Percentiles rank a stretch among this genome's conserved stretches.
phyloP scores from a whole-genome alignment of 2,329 filamentous ascomycete genomes.

The Boeremia lycopersici region DNA sequence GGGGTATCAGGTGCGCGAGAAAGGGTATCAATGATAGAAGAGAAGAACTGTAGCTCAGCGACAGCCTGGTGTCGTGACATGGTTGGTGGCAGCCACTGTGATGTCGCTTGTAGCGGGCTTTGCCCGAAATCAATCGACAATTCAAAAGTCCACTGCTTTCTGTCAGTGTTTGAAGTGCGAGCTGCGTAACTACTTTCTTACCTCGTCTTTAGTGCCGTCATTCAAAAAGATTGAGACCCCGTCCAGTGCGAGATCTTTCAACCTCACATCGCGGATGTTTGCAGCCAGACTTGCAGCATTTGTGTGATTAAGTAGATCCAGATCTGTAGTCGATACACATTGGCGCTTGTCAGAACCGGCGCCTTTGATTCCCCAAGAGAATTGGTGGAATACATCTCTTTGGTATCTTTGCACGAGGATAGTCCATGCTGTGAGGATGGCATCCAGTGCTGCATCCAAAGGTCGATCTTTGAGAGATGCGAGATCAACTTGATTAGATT shows the following conservation, averaged over 20 bases:
- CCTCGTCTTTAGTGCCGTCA: slow-evolving; percentile 40
- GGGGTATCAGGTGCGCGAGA: slow-evolving; percentile 34
- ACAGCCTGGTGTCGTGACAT: slow-evolving; percentile 53
- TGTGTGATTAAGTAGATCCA: slow-evolving; percentile 24
- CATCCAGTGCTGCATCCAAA: slow-evolving; percentile 25
- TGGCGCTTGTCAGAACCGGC: slow-evolving; percentile 18
- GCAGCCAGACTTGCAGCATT: slow-evolving; percentile 22
- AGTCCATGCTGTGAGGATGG: slow-evolving; percentile 40
- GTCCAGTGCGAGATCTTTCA: slow-evolving; percentile 17
- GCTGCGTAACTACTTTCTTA: slow-evolving; percentile 6
- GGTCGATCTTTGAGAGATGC: slow-evolving; percentile 14
- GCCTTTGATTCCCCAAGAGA: slow-evolving; percentile 35
- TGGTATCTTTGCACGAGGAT: slow-evolving; percentile 41
- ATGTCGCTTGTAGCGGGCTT: slow-evolving; percentile 43
- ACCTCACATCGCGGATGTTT: slow-evolving; percentile 22
- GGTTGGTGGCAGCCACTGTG: slow-evolving; percentile 51
- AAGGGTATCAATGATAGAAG: slow-evolving; percentile 44
- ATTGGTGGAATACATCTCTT: slow-evolving; percentile 38
- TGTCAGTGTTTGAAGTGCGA: slow-evolving; percentile 1
- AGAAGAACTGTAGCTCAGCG: slow-evolving; percentile 51
- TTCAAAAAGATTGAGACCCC: slow-evolving; percentile 29
- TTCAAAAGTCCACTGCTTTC: slow-evolving; percentile 38
- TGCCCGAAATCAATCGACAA: slow-evolving; percentile 33
- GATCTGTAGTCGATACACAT: slow-evolving; percentile 22
- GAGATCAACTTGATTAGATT: slow-evolving; percentile 26